Base-by-base conservation (phyloP, 148 eudicot genomes). In the Persicaria tinctoria region DNA sequence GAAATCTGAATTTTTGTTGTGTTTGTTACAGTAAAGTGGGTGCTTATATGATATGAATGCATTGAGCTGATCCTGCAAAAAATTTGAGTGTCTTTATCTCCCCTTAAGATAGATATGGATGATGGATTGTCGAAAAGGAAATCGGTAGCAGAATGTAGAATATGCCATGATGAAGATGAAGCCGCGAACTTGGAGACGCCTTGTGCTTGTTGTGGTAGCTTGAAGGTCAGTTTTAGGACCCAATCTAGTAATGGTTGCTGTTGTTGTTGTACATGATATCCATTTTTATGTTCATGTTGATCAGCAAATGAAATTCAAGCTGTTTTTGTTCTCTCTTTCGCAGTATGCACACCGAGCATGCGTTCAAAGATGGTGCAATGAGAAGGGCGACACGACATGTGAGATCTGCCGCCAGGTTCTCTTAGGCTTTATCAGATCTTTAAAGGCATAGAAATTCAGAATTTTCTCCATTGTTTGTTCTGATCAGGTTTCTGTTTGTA, bases 301-400 rank as follows among this genome's bases (percentile, higher is more conserved):
- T 60, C 44, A 60, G 1, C 14, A 17, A 57, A 57, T 57, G 0
- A 18, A 57, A 17, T 63, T 14, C 27, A 27, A 63, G 16, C 6
- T 69, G 18, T 7, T 2, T 50, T 57, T 10, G 32, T 12, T 46
- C 48, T 41, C 53, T 20, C 73, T 55, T 73, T 32, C 75, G 75
- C 86, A 92, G 97, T 90, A 90, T 85, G 96, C 96, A 60, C 97
- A 92, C 76, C 91, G 93, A 14, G 74, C 64, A 78, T 92, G 97
- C 70, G 86, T 92, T 46, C 97, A 92, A 57, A 87, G 84, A 82
- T 92, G 97, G 97, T 90, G 97, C 84, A 83, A 87, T 57, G 90
- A 90, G 83, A 92, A 92, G 84, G 97, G 96, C 3, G 83, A 92
- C 79, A 90, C 82, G 66, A 66, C 74, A 56, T 92, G 97, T 54